Evolutionary conservation across 2,329 filamentous ascomycete genomes (phyloP).

Genomic region (Talaromyces rugulosus): DNA sequence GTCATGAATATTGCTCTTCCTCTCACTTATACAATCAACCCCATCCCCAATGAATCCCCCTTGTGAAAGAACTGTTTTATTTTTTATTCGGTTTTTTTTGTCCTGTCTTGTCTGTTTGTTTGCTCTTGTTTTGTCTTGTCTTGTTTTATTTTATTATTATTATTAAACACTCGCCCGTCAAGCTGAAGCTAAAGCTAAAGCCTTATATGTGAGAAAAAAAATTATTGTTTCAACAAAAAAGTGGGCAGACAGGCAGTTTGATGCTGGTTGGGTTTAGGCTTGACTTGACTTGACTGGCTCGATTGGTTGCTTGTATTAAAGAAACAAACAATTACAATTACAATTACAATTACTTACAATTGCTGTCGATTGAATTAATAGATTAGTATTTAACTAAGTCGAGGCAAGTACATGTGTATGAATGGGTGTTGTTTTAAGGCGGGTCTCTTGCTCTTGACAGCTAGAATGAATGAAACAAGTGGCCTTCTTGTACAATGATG

Average conservation of each 20-base stretch:
- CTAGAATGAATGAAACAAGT: too few relatives aligned
- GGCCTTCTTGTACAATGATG: too few relatives aligned
- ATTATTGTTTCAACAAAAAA: background rate
- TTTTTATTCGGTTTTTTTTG: background rate
- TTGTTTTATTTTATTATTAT: background rate
- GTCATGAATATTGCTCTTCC: background rate
- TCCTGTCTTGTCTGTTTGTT: background rate
- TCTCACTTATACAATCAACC: background rate
- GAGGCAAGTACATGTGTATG: background rate
- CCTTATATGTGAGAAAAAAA: background rate
- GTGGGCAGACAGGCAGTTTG: background rate
- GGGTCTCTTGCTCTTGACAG: too few relatives aligned
- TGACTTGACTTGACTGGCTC: background rate
- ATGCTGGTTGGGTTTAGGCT: background rate
- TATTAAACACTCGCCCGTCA: background rate
- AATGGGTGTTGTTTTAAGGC: too few relatives aligned
- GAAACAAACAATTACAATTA: background rate
- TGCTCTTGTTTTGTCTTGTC: background rate
- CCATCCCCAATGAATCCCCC: background rate
- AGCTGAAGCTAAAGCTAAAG: background rate
- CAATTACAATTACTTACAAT: constrained; percentile 1
- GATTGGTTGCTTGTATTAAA: background rate
- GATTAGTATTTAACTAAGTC: background rate
- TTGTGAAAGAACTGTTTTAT: background rate
- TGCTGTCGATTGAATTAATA: too few relatives aligned